These are phyloP conservation scores for Artemisia annua DNA, from an alignment of 129 eudicot species.

Conservation along the genomic window DNA sequence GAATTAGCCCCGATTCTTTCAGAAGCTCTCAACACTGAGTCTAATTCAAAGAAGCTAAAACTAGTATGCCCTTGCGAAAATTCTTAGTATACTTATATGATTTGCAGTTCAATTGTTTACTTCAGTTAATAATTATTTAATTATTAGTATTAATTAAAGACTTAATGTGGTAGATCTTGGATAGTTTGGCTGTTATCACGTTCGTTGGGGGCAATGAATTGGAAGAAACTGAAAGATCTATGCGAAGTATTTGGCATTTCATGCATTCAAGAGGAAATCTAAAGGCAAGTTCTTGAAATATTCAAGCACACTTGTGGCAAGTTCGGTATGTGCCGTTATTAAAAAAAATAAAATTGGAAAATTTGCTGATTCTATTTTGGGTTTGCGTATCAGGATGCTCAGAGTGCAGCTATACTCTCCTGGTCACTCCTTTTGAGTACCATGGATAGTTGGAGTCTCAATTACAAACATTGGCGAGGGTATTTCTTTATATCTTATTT, in stretches of 20 bases:
- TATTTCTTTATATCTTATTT: too few species aligned
- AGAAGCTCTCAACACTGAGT: slow-evolving; percentile 48
- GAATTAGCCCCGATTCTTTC: slow-evolving; percentile 45
- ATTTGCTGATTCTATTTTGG: too few species aligned
- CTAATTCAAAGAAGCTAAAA: slow-evolving; percentile 38
- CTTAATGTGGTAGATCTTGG: slow-evolving; percentile 38
- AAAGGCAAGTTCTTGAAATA: slow-evolving; percentile 33
- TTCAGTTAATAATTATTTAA: neutral
- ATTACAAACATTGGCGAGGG: too few species aligned
- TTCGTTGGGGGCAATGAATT: slow-evolving; percentile 48
- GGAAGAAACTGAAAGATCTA: slow-evolving; percentile 50
- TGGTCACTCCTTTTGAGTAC: too few species aligned
- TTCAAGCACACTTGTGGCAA: neutral
- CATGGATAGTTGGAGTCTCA: too few species aligned
- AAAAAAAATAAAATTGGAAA: neutral
- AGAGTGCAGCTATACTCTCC: too few species aligned
- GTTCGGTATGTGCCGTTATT: neutral
- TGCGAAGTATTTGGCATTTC: slow-evolving; percentile 52
- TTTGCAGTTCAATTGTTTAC: slow-evolving; percentile 3
- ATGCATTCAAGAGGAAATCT: slow-evolving; percentile 36
- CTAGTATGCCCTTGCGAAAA: slow-evolving; percentile 36
- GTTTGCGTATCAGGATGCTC: too few species aligned
- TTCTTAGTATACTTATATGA: neutral
- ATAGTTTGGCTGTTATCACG: slow-evolving; percentile 49
- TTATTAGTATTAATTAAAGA: slow-evolving; percentile 13